These are phyloP conservation scores for Solanum pimpinellifolium DNA, from an alignment of 257 asterid species.

Conservation along the genomic window DNA sequence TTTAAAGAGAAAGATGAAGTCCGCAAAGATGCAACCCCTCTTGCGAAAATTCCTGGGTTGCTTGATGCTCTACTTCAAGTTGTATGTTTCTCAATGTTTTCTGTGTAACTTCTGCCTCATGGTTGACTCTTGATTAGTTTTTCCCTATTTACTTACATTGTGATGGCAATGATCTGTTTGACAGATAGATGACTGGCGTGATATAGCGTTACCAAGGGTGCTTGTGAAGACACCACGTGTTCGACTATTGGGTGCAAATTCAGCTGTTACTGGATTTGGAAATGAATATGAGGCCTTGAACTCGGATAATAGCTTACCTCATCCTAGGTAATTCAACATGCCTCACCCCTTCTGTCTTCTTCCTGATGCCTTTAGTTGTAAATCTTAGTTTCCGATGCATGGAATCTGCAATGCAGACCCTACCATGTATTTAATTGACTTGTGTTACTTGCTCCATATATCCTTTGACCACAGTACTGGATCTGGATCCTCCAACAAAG, in stretches of 20 bases:
- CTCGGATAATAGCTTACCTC: slow-evolving; percentile 43
- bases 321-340: slow-evolving; percentile 34
- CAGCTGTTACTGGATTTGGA: slow-evolving; percentile 88
- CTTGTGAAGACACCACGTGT: slow-evolving; percentile 65
- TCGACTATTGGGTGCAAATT: slow-evolving; percentile 64
- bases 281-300: slow-evolving; percentile 59
- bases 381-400: neutral
- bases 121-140: neutral
- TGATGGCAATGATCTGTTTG: neutral
- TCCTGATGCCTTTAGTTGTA: neutral
- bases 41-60: slow-evolving; percentile 87
- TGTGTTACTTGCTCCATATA: neutral
- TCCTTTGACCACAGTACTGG: slow-evolving; percentile 30
- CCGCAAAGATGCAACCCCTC: slow-evolving; percentile 92
- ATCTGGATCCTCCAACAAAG: slow-evolving; percentile 53
- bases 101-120: neutral
- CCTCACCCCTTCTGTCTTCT: neutral
- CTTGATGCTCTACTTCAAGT: slow-evolving; percentile 94
- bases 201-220: slow-evolving; percentile 83
- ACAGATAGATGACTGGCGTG: slow-evolving; percentile 99
- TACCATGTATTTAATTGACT: neutral
- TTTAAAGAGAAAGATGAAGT: slow-evolving; percentile 94
- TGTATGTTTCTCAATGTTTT: slow-evolving; percentile 38
- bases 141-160: neutral
- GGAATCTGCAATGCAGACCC: neutral